Conservation (phyloP, 495 filamentous ascomycete species). For the Penicillium subrubescens region DNA sequence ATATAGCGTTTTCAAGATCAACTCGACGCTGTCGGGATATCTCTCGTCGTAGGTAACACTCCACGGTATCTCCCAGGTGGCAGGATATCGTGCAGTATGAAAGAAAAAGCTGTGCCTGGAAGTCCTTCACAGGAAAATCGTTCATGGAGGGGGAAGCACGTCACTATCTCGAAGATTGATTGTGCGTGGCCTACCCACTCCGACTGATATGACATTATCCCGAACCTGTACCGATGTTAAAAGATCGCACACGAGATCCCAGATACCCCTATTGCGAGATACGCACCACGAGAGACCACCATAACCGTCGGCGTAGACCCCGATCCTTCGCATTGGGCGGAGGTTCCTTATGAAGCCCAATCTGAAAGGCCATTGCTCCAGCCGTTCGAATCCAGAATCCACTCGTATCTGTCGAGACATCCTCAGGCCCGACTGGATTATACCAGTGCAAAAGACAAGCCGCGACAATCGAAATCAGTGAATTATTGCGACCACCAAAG, state of each 20-base stretch:
- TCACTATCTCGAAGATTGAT: constrained; percentile 35
- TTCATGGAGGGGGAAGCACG: constrained; percentile 32
- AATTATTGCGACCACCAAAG: constrained; percentile 30
- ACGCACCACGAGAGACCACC: constrained; percentile 36
- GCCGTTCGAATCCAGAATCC: constrained; percentile 35
- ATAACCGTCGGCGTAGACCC: constrained; percentile 29
- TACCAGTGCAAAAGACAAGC: constrained; percentile 36
- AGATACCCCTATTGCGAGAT: neutral
- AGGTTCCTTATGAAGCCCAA: constrained; percentile 34
- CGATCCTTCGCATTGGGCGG: constrained; percentile 25
- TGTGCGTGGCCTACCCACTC: constrained; percentile 32
- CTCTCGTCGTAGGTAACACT: constrained; percentile 28
- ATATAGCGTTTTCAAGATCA: constrained; percentile 34
- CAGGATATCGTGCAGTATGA: constrained; percentile 32
- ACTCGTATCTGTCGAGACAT: constrained; percentile 35
- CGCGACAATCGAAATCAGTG: constrained; percentile 33
- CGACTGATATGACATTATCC: constrained; percentile 35
- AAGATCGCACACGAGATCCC: neutral
- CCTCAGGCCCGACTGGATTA: constrained; percentile 32
- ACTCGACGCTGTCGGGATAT: constrained; percentile 29
- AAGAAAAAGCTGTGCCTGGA: constrained; percentile 28
- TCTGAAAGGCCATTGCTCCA: constrained; percentile 36
- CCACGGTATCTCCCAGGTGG: constrained; percentile 33
- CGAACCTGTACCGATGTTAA: constrained; percentile 20
- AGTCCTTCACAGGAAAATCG: constrained; percentile 30